These are phyloP conservation scores for Dendrothele bispora DNA, from an alignment of 768 basidiomycete species.

Conservation along the genomic window DNA sequence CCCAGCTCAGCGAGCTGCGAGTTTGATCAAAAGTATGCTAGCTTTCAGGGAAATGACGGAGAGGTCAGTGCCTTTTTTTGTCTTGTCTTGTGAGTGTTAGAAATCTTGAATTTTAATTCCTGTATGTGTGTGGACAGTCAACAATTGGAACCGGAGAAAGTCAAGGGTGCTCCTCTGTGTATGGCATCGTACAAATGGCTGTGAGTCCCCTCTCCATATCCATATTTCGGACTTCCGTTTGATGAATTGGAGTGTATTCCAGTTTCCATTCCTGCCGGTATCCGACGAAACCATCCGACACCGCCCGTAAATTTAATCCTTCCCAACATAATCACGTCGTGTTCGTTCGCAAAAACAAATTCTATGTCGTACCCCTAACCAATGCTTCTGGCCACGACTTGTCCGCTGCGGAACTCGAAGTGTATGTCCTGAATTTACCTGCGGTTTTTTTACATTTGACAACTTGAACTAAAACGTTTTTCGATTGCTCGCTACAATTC, in stretches of 20 bases:
- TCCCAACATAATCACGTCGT: slow-evolving; percentile 81
- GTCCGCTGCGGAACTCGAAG: slow-evolving; percentile 80
- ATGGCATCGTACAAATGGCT: slow-evolving; percentile 97
- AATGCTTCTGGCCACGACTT: slow-evolving; percentile 66
- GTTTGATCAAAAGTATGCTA: slow-evolving; percentile 80
- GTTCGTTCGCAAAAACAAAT: slow-evolving; percentile 88
- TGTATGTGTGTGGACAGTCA: too few relatives aligned
- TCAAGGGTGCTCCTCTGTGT: slow-evolving; percentile 73
- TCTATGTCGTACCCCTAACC: slow-evolving; percentile 78
- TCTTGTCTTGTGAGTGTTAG: neutral
- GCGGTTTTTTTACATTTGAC: too few relatives aligned
- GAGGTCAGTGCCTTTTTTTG: slow-evolving; percentile 47
- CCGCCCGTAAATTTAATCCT: slow-evolving; percentile 78
- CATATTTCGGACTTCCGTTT: neutral
- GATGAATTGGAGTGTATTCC: neutral
- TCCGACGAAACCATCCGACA: slow-evolving; percentile 81
- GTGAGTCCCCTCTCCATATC: slow-evolving; percentile 34
- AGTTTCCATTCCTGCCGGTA: slow-evolving; percentile 94
- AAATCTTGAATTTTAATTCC: neutral
- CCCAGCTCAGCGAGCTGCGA: slow-evolving; percentile 75
- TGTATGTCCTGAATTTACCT: slow-evolving; percentile 32
- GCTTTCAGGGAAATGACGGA: slow-evolving; percentile 85
- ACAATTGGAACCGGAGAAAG: slow-evolving; percentile 85
- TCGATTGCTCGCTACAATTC: neutral
- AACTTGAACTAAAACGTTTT: too few relatives aligned